Evolutionary conservation across 2,329 filamentous ascomycete genomes (phyloP).

Genomic region (Cercospora janseana): DNA sequence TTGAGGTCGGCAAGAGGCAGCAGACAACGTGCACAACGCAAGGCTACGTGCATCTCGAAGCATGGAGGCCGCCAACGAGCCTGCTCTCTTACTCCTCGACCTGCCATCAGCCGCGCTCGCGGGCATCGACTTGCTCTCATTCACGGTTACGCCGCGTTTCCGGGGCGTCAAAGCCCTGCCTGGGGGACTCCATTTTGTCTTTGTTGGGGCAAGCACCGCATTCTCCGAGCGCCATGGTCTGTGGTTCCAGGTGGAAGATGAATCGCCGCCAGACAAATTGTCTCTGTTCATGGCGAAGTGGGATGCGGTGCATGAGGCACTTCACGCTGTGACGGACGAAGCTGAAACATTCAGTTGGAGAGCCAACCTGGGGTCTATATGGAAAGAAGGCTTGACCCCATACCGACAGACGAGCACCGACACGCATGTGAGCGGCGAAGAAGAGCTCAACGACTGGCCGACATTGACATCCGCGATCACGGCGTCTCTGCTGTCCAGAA

Average conservation of each 20-base stretch:
- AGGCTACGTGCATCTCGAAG: background rate
- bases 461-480: conserved; percentile 52
- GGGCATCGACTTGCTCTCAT: conserved; percentile 58
- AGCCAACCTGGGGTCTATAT: conserved; percentile 57
- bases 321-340: conserved; percentile 44
- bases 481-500: conserved; percentile 49
- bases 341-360: conserved; percentile 50
- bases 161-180: conserved; percentile 60
- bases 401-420: conserved; percentile 45
- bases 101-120: conserved; percentile 49
- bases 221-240: conserved; percentile 61
- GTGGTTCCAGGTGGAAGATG: conserved; percentile 55
- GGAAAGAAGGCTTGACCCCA: conserved; percentile 52
- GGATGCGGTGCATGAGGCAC: conserved; percentile 49
- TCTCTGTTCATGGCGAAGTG: conserved; percentile 58
- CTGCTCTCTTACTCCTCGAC: conserved; percentile 44
- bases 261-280: conserved; percentile 7
- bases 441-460: conserved; percentile 54
- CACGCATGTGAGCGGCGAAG: conserved; percentile 30
- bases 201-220: conserved; percentile 57
- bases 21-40: background rate
- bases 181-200: conserved; percentile 60
- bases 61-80: conserved; percentile 31
- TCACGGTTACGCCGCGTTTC: conserved; percentile 62
- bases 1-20: background rate